phyloP scores from a whole-genome alignment of 2,329 filamentous ascomycete genomes.

The Cyphellophora attinorum region DNA sequence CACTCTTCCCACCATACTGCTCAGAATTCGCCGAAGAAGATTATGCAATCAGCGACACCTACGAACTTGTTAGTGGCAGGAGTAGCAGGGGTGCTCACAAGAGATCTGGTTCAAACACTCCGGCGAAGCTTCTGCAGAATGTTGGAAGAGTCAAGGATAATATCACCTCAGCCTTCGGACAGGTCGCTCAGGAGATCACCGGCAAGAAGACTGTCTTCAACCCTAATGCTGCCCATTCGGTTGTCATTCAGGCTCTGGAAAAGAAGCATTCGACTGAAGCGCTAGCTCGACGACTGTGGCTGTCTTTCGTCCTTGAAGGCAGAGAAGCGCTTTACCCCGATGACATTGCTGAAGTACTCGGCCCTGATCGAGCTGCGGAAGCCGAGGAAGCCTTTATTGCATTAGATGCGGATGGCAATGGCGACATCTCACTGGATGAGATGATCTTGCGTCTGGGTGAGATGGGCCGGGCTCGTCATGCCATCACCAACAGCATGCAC shows the following conservation, averaged over 20 bases:
- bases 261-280: conserved; percentile 77
- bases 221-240: conserved; percentile 76
- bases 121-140: conserved; percentile 66
- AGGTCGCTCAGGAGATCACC: conserved; percentile 87
- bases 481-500: conserved; percentile 87
- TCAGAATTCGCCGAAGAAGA: conserved; percentile 86
- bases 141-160: conserved; percentile 83
- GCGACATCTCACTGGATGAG: conserved; percentile 89
- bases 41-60: conserved; percentile 77
- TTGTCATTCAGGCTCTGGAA: conserved; percentile 82
- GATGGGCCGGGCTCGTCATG: conserved; percentile 75
- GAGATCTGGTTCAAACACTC: conserved; percentile 57
- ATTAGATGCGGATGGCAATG: conserved; percentile 80
- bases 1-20: conserved; percentile 87
- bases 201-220: conserved; percentile 86
- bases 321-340: conserved; percentile 68
- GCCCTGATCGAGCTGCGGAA: conserved; percentile 60
- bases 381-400: conserved; percentile 76
- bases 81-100: conserved; percentile 28
- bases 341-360: conserved; percentile 82
- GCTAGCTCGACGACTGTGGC: conserved; percentile 91
- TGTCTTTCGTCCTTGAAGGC: conserved; percentile 92
- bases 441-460: conserved; percentile 84
- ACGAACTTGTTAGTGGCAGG: conserved; percentile 53
- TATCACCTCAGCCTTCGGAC: conserved; percentile 84